Evolutionary conservation across 129 eudicot genomes (phyloP), one percentile per base, ranked within the genome.

Genomic region (Centella asiatica): DNA sequence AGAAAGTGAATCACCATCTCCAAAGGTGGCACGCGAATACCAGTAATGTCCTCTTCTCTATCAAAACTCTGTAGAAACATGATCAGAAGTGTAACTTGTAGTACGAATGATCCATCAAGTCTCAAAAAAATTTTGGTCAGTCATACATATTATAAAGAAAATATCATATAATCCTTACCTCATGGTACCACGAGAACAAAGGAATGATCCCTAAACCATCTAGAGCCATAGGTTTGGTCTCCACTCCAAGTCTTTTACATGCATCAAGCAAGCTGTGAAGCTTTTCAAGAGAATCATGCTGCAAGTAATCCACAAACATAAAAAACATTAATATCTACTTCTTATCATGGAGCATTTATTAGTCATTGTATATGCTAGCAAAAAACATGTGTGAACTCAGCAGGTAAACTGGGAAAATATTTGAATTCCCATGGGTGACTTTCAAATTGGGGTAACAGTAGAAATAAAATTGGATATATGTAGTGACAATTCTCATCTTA

Each of bases 1-100:
- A 78, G 84, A 78, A 78, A 78, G 79, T 72, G 65, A 78, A 71
- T 82, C 83, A 82, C 88, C 84, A 82, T 78, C 84, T 75, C 79
- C 79, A 82, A 33, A 37, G 88, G 71, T 17, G 88, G 88, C 49
- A 82, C 66, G 2, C 81, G 74, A 58, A 75, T 17, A 48, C 81
- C 77, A 60, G 79, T 65, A 48, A 82, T 78, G 60, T 78, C 88
- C 61, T 60, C 62, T 60, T 82, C 84, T 62, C 28, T 74, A 67
- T 82, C 88, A 59, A 82, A 78, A 71, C 84, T 82, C 88, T 82
- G 76, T 29, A 73, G 39, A 44, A 17, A 59, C 11, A 57, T 29
- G 18, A 47, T 17, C 7, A 26, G 19, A 28, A 22, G 23, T 28
- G 24, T 10, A 57, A 52, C 40, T 50, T 12, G 12, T 19, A 15